Evolutionary conservation across 768 basidiomycete species (phyloP).

Genomic region (Trametes cingulata): DNA sequence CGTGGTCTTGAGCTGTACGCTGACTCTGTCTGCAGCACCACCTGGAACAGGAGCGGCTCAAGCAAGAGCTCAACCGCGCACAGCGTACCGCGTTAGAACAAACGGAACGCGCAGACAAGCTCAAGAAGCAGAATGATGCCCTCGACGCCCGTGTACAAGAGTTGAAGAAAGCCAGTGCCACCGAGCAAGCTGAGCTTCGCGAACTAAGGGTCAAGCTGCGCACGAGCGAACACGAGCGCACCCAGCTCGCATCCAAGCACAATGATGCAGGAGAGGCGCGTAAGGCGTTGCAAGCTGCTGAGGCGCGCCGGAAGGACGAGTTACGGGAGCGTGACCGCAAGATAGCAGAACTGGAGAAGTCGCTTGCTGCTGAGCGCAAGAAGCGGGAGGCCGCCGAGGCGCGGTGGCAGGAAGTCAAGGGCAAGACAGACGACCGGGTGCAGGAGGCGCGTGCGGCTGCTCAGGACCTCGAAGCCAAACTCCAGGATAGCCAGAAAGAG

Average conservation of each 20-base stretch:
- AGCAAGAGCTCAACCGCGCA: constrained; percentile 51
- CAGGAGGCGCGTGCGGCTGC: constrained; percentile 36
- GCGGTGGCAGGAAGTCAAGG: constrained; percentile 43
- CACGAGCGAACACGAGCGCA: constrained; percentile 55
- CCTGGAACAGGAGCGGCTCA: constrained; percentile 58
- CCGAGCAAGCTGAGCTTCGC: constrained; percentile 64
- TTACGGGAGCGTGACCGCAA: constrained; percentile 51
- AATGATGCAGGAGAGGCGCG: constrained; percentile 52
- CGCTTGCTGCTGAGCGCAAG: constrained; percentile 49
- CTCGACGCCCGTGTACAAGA: constrained; percentile 65
- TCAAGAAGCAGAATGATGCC: constrained; percentile 59
- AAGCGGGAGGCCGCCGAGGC: constrained; percentile 49
- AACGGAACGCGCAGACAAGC: constrained; percentile 54
- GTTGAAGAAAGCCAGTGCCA: constrained; percentile 47
- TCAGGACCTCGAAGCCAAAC: constrained; percentile 37
- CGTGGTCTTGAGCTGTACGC: background rate
- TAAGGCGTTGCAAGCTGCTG: constrained; percentile 48
- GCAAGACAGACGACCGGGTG: constrained; percentile 44
- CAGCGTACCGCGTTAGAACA: constrained; percentile 53
- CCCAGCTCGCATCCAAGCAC: constrained; percentile 52
- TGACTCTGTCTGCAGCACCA: constrained; percentile 48
- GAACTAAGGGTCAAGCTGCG: constrained; percentile 61
- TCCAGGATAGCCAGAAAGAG: constrained; percentile 41
- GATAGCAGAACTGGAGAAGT: constrained; percentile 58
- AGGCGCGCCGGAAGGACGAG: constrained; percentile 57